A percentile compares a stretch with the other conserved stretches of the same genome.
phyloP scores from a whole-genome alignment of 768 basidiomycete species.

The Polyporus arcularius region DNA sequence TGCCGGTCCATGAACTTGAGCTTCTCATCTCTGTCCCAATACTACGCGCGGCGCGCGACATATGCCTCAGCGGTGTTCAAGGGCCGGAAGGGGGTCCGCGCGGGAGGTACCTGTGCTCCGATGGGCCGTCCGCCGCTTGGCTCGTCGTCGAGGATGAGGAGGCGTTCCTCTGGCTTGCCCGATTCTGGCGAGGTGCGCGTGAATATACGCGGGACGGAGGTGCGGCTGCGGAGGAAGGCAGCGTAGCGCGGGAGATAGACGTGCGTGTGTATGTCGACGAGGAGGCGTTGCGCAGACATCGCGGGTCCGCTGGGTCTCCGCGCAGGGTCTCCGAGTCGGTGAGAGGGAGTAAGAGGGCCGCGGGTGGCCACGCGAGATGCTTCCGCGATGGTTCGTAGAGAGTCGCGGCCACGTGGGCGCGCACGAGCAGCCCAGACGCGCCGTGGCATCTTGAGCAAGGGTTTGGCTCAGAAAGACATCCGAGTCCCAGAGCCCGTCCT shows the following conservation, averaged over 20 bases:
- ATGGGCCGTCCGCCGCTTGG: conserved; percentile 80
- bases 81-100: too few relatives aligned
- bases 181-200: conserved; percentile 41
- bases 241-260: conserved; percentile 83
- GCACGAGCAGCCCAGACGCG: neutral
- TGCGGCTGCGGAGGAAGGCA: conserved; percentile 63
- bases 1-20: conserved; percentile 85
- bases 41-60: conserved; percentile 36
- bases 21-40: conserved; percentile 80
- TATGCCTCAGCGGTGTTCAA: neutral
- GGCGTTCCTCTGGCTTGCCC: conserved; percentile 61
- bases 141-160: conserved; percentile 79
- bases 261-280: conserved; percentile 87
- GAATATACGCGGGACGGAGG: conserved; percentile 68
- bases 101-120: conserved; percentile 60
- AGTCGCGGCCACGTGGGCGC: conserved; percentile 17
- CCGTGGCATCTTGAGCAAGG: neutral
- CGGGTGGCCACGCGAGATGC: neutral
- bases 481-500: neutral
- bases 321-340: neutral
- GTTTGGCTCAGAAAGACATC: neutral
- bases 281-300: conserved; percentile 33
- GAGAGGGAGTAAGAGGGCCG: neutral
- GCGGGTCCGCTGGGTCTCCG: neutral
- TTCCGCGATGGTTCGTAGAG: neutral